These are phyloP conservation scores for Neostapfia colusana DNA, from an alignment of 176 grass and related monocot species.

Conservation along the genomic window DNA sequence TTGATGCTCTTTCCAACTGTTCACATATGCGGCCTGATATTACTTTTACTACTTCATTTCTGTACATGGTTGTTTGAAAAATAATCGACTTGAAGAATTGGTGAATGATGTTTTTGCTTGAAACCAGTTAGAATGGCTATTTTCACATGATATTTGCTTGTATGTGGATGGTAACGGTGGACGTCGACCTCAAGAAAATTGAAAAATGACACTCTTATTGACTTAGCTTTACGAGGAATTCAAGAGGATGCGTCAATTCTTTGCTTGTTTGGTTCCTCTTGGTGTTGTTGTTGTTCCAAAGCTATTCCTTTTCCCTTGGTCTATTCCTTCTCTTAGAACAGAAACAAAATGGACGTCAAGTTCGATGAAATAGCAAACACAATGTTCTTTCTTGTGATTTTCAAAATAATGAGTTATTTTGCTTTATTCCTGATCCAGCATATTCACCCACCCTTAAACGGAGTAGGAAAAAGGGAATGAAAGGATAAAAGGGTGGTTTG, in stretches of 20 bases:
- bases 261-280: slow-evolving; percentile 16
- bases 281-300: background rate
- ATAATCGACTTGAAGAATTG: background rate
- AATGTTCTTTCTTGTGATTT: slow-evolving; percentile 11
- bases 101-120: background rate
- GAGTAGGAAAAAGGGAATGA: background rate
- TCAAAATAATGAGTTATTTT: slow-evolving; percentile 19
- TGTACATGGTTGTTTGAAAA: background rate
- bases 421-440: slow-evolving; percentile 14
- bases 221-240: background rate
- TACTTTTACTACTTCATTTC: background rate
- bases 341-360: slow-evolving; percentile 17
- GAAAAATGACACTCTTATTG: background rate
- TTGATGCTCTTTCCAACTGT: background rate
- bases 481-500: background rate
- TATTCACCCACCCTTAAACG: background rate
- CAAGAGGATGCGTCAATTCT: background rate
- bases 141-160: background rate
- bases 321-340: slow-evolving; percentile 30
- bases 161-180: background rate
- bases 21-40: background rate
- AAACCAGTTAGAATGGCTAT: background rate
- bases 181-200: background rate
- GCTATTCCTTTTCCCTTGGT: slow-evolving; percentile 5
- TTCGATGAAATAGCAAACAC: slow-evolving; percentile 1